Percentiles rank a stretch among this genome's conserved stretches.
Evolutionary conservation across 345 rosid genomes (phyloP).

Genomic region (thale cress (Arabidopsis thaliana)): DNA sequence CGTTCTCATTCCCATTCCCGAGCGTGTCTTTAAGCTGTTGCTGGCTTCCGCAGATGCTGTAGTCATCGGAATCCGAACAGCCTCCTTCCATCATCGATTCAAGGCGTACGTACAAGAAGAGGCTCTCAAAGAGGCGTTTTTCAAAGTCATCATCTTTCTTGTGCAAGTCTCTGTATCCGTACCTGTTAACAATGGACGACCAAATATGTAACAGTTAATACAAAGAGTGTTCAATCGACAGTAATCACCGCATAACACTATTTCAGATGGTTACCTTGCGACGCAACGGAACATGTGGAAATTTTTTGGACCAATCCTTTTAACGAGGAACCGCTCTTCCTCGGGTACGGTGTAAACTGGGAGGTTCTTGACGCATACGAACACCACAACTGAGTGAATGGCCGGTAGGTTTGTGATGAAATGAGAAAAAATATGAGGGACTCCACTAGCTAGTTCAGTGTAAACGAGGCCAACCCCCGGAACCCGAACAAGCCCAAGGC

Average conservation of each 20-base stretch:
- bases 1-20: conserved; percentile 30
- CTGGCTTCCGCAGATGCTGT: conserved; percentile 57
- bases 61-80: conserved; percentile 76
- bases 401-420: conserved; percentile 80
- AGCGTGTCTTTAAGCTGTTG: conserved; percentile 43
- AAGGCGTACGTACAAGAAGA: conserved; percentile 64
- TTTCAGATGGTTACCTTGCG: conserved; percentile 46
- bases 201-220: background rate
- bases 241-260: background rate
- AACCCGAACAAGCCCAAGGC: conserved; percentile 75
- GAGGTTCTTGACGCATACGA: conserved; percentile 74
- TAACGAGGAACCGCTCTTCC: conserved; percentile 78
- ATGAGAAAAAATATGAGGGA: conserved; percentile 81
- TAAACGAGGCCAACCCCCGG: conserved; percentile 86
- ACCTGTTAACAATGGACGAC: conserved; percentile 47
- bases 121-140: conserved; percentile 66
- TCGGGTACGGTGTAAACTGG: conserved; percentile 85
- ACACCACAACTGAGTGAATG: conserved; percentile 76
- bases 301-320: conserved; percentile 74
- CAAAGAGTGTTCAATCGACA: background rate
- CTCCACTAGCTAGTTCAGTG: conserved; percentile 79
- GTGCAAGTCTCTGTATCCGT: conserved; percentile 83
- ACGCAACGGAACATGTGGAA: conserved; percentile 88
- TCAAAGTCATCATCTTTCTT: conserved; percentile 80
- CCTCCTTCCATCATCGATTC: conserved; percentile 81